These are phyloP conservation scores for Leishmania aethiopica DNA, from an alignment of 208 protist species.

Conservation along the genomic window DNA sequence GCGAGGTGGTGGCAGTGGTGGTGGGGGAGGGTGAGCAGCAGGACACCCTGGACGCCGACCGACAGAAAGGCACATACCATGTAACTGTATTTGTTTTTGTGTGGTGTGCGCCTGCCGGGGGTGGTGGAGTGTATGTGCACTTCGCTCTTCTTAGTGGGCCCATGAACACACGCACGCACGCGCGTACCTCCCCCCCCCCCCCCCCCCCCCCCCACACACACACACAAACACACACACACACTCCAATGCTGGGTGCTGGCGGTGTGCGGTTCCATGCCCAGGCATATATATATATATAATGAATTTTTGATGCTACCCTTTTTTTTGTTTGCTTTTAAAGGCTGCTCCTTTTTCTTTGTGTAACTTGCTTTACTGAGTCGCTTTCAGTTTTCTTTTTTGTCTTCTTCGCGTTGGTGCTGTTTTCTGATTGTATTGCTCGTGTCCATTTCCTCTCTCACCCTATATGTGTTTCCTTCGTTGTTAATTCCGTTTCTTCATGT, in stretches of 20 bases:
- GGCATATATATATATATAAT: neutral
- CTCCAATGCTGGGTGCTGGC: neutral
- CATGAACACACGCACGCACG: neutral
- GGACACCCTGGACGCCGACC: neutral
- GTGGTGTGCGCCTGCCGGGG: neutral
- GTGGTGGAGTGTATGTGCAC: neutral
- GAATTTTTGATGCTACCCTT: neutral
- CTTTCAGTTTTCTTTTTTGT: neutral
- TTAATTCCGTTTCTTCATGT: neutral
- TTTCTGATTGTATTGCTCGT: neutral
- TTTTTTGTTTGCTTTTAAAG: neutral
- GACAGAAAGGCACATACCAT: neutral
- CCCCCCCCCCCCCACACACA: too few relatives aligned
- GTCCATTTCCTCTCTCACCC: neutral
- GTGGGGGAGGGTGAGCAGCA: neutral
- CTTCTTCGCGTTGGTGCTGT: neutral
- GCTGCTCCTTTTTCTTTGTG: neutral
- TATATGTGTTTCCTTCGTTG: neutral
- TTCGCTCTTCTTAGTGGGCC: neutral
- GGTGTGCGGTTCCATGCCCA: neutral
- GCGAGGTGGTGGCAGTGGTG: neutral
- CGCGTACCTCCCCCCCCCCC: neutral
- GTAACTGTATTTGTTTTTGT: neutral
- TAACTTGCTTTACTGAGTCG: neutral
- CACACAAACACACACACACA: neutral